Evolutionary conservation across 2,329 filamentous ascomycete species (phyloP), one percentile per base, ranked within the genome.

Genomic region (Alternaria alternata): DNA sequence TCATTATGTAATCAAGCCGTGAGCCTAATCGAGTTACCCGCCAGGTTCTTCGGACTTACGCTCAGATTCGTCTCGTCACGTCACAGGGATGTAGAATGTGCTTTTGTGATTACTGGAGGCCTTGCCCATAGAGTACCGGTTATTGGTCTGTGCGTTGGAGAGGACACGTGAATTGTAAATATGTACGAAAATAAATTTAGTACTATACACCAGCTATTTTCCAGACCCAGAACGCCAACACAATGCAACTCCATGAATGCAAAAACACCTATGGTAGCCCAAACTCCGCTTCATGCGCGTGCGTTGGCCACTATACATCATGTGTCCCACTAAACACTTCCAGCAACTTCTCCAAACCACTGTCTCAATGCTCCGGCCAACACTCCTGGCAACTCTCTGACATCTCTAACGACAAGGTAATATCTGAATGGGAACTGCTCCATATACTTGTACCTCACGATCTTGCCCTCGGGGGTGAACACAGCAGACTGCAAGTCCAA

Each of bases 341-440:
- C 83, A 28, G 87, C 87, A 69, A 89, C 86, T 74, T 89, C 87
- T 5, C 91, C 89, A 84, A 99, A 97, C 96, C 96, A 99, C 67
- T 96, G 96, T 80, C 94, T 90, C 81, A 99, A 81, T 68, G 97
- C 86, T 28, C 91, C 91, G 14, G 93, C 92, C 79, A 99, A 79
- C 43, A 97, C 94, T 34, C 88, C 89, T 5, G 96, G 95, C 73
- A 99, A 83, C 79, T 99, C 95, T 72, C 91, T 89, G 48, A 99
- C 89, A 81, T 98, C 89, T 67, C 94, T 89, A 59, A 99, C 95
- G 68, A 99, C 92, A 57, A 99, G 82, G 77, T 98, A 99, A 82
- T 97, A 99, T 77, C 91, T 89, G 81, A 99, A 99, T 0, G 96
- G 95, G 79, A 99, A 99, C 7, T 89, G 91, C 78, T 99, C 96